Evolutionary conservation across 1,284 basidiomycete genomes (phyloP), one percentile per base, ranked within the genome.

Genomic region (Papiliotrema laurentii): DNA sequence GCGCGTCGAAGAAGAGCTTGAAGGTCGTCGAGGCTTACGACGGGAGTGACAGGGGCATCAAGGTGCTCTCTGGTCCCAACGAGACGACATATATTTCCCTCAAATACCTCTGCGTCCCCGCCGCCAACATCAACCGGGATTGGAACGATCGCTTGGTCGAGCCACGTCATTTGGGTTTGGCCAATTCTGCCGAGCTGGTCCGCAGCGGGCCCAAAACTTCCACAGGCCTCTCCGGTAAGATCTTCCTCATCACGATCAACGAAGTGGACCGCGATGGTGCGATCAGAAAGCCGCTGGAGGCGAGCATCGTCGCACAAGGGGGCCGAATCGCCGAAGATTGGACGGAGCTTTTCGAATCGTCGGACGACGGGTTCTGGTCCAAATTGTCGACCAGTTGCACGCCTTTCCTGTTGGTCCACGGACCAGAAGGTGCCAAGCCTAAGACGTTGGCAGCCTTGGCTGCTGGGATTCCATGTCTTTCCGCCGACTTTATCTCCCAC

Each of bases 381-480:
- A 51, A 43, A 4, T 38, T 58, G 34, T 45, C 44, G 11, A 45
- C 51, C 19, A 64, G 82, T 11, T 42, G 49, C 1, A 47, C 71
- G 27, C 77, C 83, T 11, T 79, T 81, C 14, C 75, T 89, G 22
- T 84, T 90, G 63, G 75, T 89, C 22, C 58, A 89, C 14, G 81
- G 85, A 86, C 54, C 78, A 80, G 25, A 66, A 76, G 7, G 80
- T 78, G 80, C 82, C 51, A 91, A 87, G 53, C 79, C 84, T 4
- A 92, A 91, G 67, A 89, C 81, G 61, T 75, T 93, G 44, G 78
- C 85, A 5, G 87, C 89, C 5, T 78, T 94, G 26, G 88, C 86
- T 0, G 75, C 90, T 25, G 90, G 90, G 5, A 83, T 94, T 42
- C 91, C 90, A 1, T 89, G 88, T 59, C 63, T 94, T n/a, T 80